Base-by-base conservation (phyloP, 352 stramenopile genomes). In the Pythium volutum region DNA sequence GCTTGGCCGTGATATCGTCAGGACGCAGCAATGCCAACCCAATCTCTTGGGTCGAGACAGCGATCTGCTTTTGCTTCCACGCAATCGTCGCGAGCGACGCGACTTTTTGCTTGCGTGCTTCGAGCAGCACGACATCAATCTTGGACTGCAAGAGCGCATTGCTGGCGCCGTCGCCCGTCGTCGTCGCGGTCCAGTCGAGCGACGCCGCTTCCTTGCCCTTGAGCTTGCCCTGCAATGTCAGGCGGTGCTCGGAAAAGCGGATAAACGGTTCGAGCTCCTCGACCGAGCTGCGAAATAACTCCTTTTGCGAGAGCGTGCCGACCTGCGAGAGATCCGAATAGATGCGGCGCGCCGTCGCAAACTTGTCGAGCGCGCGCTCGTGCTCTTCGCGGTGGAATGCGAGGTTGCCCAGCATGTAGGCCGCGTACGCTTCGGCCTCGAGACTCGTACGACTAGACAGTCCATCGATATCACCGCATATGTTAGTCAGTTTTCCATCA, bases 351-450 rank as follows among this genome's bases (percentile, higher is more conserved):
- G 83, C 85, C 22, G 82, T 94, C 41, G 60, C 64, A 56, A 95
- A 94, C 54, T 87, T 84, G 12, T 94, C 84, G 29, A 95, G 73
- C 55, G 89, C 89, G 23, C 72, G 70, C 43, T 87, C 75, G 73
- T 93, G 92, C 50, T 89, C 78, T 53, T 97, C 87, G 39, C 90
- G 88, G 66, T 97, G 86, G 59, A 97, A 92, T 26, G 88, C 77
- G 27, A 96, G 70, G 62, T 95, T 96, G 25, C 88, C 89, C 18
- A 74, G 64, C 88, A 97, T 97, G 63, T 87, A 97, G 41, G 87
- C 79, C 4, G 84, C 82, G 67, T 97, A 97, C 33, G 89, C 87
- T 60, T 91, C 86, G 0, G 88, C 88, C 53, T 97, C 88, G 6
- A 97, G 78, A 69, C 79, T 91, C 58, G 89, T 97, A 33, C 87